Conservation (phyloP, 441 rosid genomes). For the Gossypium trilobum region DNA sequence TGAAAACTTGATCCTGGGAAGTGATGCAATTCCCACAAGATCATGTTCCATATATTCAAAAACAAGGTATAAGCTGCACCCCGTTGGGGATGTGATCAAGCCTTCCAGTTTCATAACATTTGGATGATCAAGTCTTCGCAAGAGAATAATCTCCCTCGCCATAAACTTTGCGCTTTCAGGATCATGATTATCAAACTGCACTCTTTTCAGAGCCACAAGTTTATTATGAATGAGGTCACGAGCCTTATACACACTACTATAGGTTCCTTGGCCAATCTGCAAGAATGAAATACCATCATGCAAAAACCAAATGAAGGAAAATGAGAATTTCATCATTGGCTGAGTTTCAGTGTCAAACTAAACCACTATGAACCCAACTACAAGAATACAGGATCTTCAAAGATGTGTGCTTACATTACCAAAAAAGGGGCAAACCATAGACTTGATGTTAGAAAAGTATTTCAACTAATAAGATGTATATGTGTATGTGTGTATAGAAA, state of each 20-base stretch:
- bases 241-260: slow-evolving; percentile 82
- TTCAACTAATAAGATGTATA: not conserved
- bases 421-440: not conserved
- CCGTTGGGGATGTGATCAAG: slow-evolving; percentile 58
- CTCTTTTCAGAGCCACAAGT: slow-evolving; percentile 77
- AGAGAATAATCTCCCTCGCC: slow-evolving; percentile 76
- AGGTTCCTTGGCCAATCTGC: slow-evolving; percentile 98
- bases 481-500: not conserved
- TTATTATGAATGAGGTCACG: slow-evolving; percentile 55
- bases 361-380: not conserved
- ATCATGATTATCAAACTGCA: slow-evolving; percentile 67
- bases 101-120: slow-evolving; percentile 77
- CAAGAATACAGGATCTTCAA: not conserved
- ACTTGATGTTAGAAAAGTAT: not conserved
- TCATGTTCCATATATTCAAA: slow-evolving; percentile 97
- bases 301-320: slow-evolving; percentile 1
- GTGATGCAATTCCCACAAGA: slow-evolving; percentile 72
- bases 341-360: not conserved
- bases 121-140: slow-evolving; percentile 78
- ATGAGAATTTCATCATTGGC: not conserved
- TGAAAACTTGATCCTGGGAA: slow-evolving; percentile 62
- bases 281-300: slow-evolving; percentile 18
- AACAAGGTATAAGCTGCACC: slow-evolving; percentile 73
- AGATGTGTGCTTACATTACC: not conserved
- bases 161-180: slow-evolving; percentile 76